Evolutionary conservation across 2,329 filamentous ascomycete species (phyloP), one percentile per base, ranked within the genome.

Genomic region (Elsinoe australis): DNA sequence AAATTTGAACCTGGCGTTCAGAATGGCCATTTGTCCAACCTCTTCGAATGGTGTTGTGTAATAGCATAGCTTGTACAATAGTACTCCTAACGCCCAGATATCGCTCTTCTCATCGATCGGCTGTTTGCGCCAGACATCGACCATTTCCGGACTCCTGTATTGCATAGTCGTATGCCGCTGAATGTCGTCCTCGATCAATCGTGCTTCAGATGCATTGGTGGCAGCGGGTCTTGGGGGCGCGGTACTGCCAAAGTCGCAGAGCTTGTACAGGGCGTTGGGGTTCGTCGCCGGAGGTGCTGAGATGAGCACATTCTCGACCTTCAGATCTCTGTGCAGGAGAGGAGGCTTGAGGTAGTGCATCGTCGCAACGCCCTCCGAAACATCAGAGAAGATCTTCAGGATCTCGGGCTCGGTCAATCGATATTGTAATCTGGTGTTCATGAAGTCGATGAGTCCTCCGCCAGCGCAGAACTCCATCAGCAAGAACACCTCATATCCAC

Each of bases 1-100:
- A 59, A 87, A 98, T 60, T 86, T 89, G 74, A 87, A 96, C 65
- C 81, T 94, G 44, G 92, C 92, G 62, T 96, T 96, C 52, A 98
- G 71, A 54, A 98, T 98, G 9, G 92, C 92, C 71, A 96, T 85
- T 69, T 95, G 90, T 19, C 92, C 92, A 61, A 95, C 88, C 54
- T 96, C 90, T 68, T 98, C 92, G 59, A 98, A 98, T 0, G 92
- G 92, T 4, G 92, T 98, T 1, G 92, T 98, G 67, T 98, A 98
- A 68, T 96, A 98, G 71, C 92, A 98, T 53, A 98, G 75, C 72
- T 98, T 98, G 73, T 98, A 98, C 48, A 98, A 69, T 51, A 98
- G 71, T 33, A 98, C 92, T 4, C 92, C 92, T 52, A 98, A 70
- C 1, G 92, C 92, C 92, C 89, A 98, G 22, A 98, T 95, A 65